phyloP scores from a whole-genome alignment of 139 green algal species.

The Chlamydomonas urium region DNA sequence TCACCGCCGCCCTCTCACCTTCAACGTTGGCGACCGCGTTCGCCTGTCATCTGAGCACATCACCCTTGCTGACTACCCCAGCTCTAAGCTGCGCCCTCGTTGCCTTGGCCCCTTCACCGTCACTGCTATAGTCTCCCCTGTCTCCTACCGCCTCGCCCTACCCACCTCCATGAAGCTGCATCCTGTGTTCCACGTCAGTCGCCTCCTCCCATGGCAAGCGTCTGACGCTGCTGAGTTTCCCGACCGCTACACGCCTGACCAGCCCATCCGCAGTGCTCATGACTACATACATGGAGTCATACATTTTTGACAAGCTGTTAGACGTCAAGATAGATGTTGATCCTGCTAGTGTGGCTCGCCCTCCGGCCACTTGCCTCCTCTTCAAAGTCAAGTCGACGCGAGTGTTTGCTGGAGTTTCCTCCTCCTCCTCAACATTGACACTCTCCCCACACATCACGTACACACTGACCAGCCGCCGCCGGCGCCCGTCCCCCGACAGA shows the following conservation, averaged over 20 bases:
- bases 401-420: no score
- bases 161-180: slow-evolving; percentile 10
- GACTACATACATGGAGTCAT: slow-evolving; percentile 5
- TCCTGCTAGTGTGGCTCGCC: background rate
- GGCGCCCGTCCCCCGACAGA: no score
- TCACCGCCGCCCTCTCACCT: slow-evolving; percentile 15
- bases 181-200: slow-evolving; percentile 20
- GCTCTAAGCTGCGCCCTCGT: slow-evolving; percentile 10
- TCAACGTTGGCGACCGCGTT: slow-evolving; percentile 19
- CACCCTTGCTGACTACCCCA: slow-evolving; percentile 12
- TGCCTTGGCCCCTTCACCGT: slow-evolving; percentile 24
- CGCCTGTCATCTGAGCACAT: slow-evolving; percentile 21
- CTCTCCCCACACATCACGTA: no score
- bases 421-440: no score
- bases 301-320: background rate
- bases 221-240: slow-evolving; percentile 3
- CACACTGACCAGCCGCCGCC: no score
- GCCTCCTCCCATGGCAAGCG: slow-evolving; percentile 19
- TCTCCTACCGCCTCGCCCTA: slow-evolving; percentile 18
- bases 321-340: slow-evolving; percentile 8
- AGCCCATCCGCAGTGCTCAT: background rate
- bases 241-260: background rate
- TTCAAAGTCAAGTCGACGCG: slow-evolving; percentile 1
- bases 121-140: slow-evolving; percentile 13
- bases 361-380: background rate